Base-by-base conservation (phyloP, 495 filamentous ascomycete species). In the Neurospora sp. region DNA sequence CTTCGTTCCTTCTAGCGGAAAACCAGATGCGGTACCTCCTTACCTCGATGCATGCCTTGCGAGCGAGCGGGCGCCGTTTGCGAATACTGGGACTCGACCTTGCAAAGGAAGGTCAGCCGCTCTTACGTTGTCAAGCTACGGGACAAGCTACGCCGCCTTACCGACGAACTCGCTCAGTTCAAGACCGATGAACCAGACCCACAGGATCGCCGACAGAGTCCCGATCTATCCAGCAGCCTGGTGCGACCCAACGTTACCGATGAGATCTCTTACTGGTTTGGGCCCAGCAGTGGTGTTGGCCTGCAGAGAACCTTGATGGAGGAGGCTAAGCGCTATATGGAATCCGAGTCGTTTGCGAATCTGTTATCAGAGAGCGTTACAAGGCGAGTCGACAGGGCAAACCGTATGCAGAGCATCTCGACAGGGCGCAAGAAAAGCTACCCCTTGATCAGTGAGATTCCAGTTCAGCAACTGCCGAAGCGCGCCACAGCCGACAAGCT, bases 301-400 rank as follows among this genome's bases (percentile, higher is more conserved):
- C 95, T 98, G 83, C 95, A 94, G 20, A 89, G 95, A 41, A 84
- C 98, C 77, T 92, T 98, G 38, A 97, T 98, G 90, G 94, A 97
- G 79, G 89, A 97, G 77, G 95, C 95, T 66, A 98, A 95, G 77
- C 90, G 92, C 74, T 93, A 93, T 75, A 94, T 92, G 39, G 91
- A 93, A 73, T 89, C 92, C 4, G 93, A 92, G 80, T 92, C 89
- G 74, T 97, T 97, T 82, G 91, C 92, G 71, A 93, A 97, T 77
- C 88, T 98, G 38, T 89, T 96, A n/a, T 91, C 93, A 6, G 90
- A 92, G 73, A 85, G 91, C 44, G 74, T 72, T 11, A 76, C 74
- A 3, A 74, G 79, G 44, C 75, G 80, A 31, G 75, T 78, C 4
- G 82, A 80, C 4, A 76, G 75, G 18, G 74, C 76, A 60, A 78